Evolutionary conservation across 495 filamentous ascomycete genomes (phyloP).

Genomic region (Aspergillus wentii): DNA sequence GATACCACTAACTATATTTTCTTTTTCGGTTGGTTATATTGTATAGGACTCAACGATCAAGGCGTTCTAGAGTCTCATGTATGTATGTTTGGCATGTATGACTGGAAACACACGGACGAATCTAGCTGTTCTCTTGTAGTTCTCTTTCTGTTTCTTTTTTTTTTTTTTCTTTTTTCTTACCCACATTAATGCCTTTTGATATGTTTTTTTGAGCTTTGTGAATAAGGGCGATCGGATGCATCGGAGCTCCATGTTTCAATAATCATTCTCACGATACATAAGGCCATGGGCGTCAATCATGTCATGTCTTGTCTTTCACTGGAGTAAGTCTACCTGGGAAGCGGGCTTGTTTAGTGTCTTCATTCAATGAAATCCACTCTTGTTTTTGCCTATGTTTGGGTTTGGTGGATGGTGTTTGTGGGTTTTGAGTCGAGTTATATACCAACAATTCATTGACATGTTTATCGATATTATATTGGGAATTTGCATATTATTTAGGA

Average conservation of each 20-base stretch:
- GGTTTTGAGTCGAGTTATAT: too few species aligned
- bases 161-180: conserved; percentile 4
- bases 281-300: conserved; percentile 4
- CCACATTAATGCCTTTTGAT: too few species aligned
- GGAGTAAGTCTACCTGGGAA: too few species aligned
- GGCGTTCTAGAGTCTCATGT: conserved; percentile 19
- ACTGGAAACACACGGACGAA: conserved; percentile 13
- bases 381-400: too few species aligned
- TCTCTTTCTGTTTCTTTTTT: conserved; percentile 2
- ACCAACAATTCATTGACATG: too few species aligned
- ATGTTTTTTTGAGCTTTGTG: conserved; percentile 3
- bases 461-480: too few species aligned
- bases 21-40: conserved; percentile 3
- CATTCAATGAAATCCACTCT: too few species aligned
- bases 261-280: conserved; percentile 4
- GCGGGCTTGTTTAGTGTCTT: too few species aligned
- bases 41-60: conserved; percentile 9
- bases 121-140: conserved; percentile 9
- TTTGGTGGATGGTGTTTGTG: too few species aligned
- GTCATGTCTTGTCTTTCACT: too few species aligned
- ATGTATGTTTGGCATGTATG: conserved; percentile 23
- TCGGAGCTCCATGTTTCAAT: conserved; percentile 1
- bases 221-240: neutral
- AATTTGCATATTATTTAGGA: too few species aligned
- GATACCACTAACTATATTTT: conserved; percentile 3